Evolutionary conservation across 2,329 filamentous ascomycete genomes (phyloP).

Genomic region (Aureobasidium sp.): DNA sequence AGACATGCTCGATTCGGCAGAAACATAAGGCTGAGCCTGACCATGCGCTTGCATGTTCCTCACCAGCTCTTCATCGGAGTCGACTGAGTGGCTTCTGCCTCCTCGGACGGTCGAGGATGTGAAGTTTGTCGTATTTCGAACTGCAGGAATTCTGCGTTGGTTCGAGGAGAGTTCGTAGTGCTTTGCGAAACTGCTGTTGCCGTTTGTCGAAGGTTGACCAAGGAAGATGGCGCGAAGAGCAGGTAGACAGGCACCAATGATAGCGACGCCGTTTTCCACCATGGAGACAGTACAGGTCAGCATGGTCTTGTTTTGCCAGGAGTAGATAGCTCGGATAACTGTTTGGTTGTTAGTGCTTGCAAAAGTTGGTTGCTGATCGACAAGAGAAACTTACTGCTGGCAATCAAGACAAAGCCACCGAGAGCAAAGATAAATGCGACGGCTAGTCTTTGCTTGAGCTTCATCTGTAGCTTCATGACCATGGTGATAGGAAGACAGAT

Average conservation of each 20-base stretch:
- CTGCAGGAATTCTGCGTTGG: neutral
- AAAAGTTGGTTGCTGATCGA: rapidly evolving
- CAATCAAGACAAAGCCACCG: slow-evolving; percentile 15
- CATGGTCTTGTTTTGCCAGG: slow-evolving; percentile 18
- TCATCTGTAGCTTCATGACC: slow-evolving; percentile 19
- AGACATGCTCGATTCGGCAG: neutral
- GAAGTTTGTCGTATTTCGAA: neutral
- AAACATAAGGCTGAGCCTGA: slow-evolving; percentile 13
- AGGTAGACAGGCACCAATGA: slow-evolving; percentile 18
- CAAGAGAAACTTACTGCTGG: slow-evolving; percentile 3
- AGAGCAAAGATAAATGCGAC: slow-evolving; percentile 13
- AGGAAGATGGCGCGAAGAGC: slow-evolving; percentile 17
- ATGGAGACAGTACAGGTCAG: slow-evolving; percentile 18
- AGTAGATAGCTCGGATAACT: slow-evolving; percentile 17
- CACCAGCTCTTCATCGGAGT: slow-evolving; percentile 16
- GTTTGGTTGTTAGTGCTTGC: neutral
- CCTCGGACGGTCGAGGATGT: neutral
- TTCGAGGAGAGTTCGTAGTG: slow-evolving; percentile 15
- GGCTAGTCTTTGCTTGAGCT: slow-evolving; percentile 8
- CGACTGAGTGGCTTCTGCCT: neutral
- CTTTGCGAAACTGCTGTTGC: slow-evolving; percentile 16
- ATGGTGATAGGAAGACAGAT: slow-evolving; percentile 20
- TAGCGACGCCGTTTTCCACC: slow-evolving; percentile 17
- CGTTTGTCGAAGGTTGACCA: neutral
- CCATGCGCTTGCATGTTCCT: slow-evolving; percentile 18